Base-by-base conservation (phyloP, 176 grass and related monocot genomes). In the Carex myosuroides region DNA sequence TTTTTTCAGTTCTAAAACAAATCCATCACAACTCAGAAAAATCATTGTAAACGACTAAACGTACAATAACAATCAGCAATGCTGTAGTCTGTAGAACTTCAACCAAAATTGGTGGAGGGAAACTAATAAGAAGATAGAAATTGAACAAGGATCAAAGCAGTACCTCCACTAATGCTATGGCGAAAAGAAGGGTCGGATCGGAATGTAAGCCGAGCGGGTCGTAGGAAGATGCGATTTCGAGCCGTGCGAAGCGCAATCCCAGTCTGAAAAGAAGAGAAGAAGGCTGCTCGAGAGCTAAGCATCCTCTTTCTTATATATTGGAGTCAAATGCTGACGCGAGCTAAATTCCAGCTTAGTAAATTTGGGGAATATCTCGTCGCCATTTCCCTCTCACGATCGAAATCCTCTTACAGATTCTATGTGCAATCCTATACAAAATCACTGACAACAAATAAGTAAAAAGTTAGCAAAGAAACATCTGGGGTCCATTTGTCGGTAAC, bases 51-150 rank as follows among this genome's bases (percentile, higher is more conserved):
- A n/a, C n/a, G n/a, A n/a, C n/a, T n/a, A n/a, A n/a, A 22, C 3
- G 60, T 62, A 62, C 8, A 24, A 62, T 24, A 12, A 50, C 46
- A 50, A 50, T 50, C 33, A 69, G 5, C 12, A 9, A 6, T 18
- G 2, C n/a, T 64, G 21, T 64, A 64, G 2, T 18, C 6, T 32
- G 11, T 30, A 17, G 0, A 5, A 37, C 64, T 17, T 32, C 10
- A 32, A 13, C 29, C 1, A 12, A 68, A 68, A 17, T 16, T 17
- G 30, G 13, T 35, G 5, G 16, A 68, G 30, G 17, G 6, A 80
- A 61, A 60, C 29, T 60, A 81, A 81, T 48, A 60, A 64, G n/a
- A 64, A 62, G 33, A 48, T 14, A 81, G 37, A 80, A 80, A 60
- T 55, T 14, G 59, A 64, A 42, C 18, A 44, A 60, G 13, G 33